These are phyloP conservation scores for Xylaria sp. DNA, from an alignment of 2,329 filamentous ascomycete genomes.

Conservation along the genomic window DNA sequence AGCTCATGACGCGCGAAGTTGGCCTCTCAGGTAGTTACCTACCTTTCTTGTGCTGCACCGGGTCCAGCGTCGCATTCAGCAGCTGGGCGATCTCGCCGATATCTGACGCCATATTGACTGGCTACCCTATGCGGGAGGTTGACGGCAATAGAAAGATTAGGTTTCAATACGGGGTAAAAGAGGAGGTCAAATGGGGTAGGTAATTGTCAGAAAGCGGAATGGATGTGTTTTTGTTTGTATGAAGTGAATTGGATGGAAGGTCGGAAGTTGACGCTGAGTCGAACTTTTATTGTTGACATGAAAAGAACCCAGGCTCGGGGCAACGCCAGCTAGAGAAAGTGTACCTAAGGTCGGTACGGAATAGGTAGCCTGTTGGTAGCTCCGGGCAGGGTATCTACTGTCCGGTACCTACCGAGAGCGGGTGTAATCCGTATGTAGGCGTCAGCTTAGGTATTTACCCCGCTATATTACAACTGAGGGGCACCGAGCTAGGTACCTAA, in stretches of 20 bases:
- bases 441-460: not conserved
- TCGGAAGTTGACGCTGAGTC: not conserved
- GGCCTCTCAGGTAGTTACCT: constrained; percentile 48
- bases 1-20: constrained; percentile 22
- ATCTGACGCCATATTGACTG: constrained; percentile 48
- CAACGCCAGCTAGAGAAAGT: constrained; percentile 14
- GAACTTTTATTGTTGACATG: constrained; percentile 27
- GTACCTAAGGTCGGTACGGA: too few relatives aligned
- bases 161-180: not conserved
- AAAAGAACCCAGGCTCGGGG: constrained; percentile 9
- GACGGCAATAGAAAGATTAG: constrained; percentile 5
- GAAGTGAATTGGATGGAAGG: not conserved
- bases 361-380: not conserved
- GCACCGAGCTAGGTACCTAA: not conserved
- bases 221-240: constrained; percentile 16
- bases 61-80: constrained; percentile 86
- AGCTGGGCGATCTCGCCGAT: constrained; percentile 67
- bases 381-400: not conserved
- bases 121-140: constrained; percentile 14
- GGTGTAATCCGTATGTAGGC: too few relatives aligned
- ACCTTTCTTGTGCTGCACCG: constrained; percentile 85
- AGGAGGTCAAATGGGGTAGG: not conserved
- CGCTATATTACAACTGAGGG: not conserved
- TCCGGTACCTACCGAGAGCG: not conserved
- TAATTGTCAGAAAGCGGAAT: not conserved